phyloP scores from a whole-genome alignment of 1,139 yeast species.

The Kodamaea arcana region DNA sequence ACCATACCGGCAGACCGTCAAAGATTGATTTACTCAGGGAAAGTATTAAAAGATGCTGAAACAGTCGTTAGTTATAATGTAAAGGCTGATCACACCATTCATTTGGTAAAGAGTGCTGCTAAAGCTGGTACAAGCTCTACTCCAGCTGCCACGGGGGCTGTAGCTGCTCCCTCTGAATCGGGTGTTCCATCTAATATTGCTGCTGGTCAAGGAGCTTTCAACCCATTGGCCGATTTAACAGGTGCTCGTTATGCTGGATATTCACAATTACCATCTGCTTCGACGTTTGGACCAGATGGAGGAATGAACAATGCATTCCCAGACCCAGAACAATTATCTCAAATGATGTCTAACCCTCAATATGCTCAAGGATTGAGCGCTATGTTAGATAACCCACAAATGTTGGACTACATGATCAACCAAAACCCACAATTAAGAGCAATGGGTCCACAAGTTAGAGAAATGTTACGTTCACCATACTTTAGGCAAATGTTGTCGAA shows the following conservation, averaged over 20 bases:
- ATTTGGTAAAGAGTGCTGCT: conserved; percentile 70
- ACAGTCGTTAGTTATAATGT: conserved; percentile 73
- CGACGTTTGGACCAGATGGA: conserved; percentile 94
- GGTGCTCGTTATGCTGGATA: conserved; percentile 96
- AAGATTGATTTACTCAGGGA: conserved; percentile 88
- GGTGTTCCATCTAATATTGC: conserved; percentile 71
- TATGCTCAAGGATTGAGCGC: conserved; percentile 79
- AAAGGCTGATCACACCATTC: conserved; percentile 82
- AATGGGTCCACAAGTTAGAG: conserved; percentile 87
- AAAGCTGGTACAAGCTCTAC: conserved; percentile 23
- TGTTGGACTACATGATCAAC: conserved; percentile 78
- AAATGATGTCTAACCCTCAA: conserved; percentile 77
- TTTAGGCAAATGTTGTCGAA: conserved; percentile 82
- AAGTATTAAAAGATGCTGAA: conserved; percentile 83
- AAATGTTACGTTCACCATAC: conserved; percentile 78
- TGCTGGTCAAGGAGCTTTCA: conserved; percentile 85
- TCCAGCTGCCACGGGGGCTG: conserved; percentile 15
- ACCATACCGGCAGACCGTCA: conserved; percentile 73
- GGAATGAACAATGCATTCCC: conserved; percentile 72
- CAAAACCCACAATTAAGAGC: conserved; percentile 80
- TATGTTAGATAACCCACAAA: conserved; percentile 72
- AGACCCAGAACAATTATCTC: conserved; percentile 66
- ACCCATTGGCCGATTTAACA: conserved; percentile 86
- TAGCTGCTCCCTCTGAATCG: conserved; percentile 8
- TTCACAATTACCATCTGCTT: conserved; percentile 79